A percentile compares a stretch with the other conserved stretches of the same genome.
Conservation (phyloP, 257 asterid genomes). For the Perilla frutescens region DNA sequence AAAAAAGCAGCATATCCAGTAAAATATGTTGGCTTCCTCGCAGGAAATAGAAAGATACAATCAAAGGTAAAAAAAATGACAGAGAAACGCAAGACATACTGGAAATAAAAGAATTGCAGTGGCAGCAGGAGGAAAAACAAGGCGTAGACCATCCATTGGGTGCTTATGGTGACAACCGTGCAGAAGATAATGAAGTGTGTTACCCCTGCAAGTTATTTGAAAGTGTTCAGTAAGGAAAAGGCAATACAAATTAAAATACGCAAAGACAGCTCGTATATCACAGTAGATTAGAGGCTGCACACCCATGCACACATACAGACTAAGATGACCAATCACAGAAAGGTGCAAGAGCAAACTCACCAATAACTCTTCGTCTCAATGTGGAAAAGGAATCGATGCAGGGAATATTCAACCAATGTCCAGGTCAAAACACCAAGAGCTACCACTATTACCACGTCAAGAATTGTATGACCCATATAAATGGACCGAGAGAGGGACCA, state of each 20-base stretch:
- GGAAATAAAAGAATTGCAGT: slow-evolving; percentile 65
- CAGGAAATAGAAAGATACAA: background rate
- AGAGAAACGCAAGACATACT: slow-evolving; percentile 44
- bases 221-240: slow-evolving; percentile 14
- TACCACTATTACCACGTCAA: slow-evolving; percentile 46
- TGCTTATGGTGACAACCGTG: slow-evolving; percentile 96
- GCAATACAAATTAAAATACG: background rate
- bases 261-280: background rate
- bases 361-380: slow-evolving; percentile 64
- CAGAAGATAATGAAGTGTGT: slow-evolving; percentile 77
- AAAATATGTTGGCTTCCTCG: background rate
- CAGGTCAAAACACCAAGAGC: slow-evolving; percentile 62
- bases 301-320: background rate
- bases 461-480: slow-evolving; percentile 52
- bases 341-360: slow-evolving; percentile 41
- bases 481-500: slow-evolving; percentile 58
- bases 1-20: background rate
- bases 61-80: background rate
- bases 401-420: slow-evolving; percentile 78
- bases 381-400: slow-evolving; percentile 80
- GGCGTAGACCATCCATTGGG: slow-evolving; percentile 86
- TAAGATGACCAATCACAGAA: background rate
- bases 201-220: slow-evolving; percentile 59
- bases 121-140: slow-evolving; percentile 89
- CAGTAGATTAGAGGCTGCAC: background rate